These are phyloP conservation scores for Mallotus repandus DNA, from an alignment of 441 rosid genomes.

Conservation along the genomic window DNA sequence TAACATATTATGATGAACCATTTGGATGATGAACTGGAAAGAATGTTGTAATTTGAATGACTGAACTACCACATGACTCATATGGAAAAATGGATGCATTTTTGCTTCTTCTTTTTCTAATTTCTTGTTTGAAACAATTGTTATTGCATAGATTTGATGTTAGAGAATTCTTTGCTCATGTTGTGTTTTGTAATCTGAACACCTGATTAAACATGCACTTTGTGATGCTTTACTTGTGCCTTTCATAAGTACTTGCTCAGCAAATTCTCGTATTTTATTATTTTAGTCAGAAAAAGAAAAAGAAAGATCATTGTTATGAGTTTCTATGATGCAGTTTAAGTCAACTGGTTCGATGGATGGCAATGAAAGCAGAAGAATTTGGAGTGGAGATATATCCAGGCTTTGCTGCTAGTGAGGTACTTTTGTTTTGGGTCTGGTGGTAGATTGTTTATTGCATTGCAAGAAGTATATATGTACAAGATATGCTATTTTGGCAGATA, in stretches of 20 bases:
- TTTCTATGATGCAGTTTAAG: conserved; percentile 59
- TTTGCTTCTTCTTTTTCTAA: background rate
- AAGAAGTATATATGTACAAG: conserved; percentile 22
- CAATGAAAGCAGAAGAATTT: conserved; percentile 87
- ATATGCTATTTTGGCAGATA: conserved; percentile 46
- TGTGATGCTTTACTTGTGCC: background rate
- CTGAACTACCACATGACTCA: background rate
- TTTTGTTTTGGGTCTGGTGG: conserved; percentile 15
- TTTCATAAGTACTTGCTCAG: too few species aligned
- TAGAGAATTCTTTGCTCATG: background rate
- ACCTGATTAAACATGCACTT: background rate
- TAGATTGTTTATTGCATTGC: conserved; percentile 5
- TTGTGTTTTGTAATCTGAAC: background rate
- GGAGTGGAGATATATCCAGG: conserved; percentile 99
- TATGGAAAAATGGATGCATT: background rate
- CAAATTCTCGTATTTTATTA: too few species aligned
- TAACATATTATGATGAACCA: background rate
- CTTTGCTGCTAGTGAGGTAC: conserved; percentile 92
- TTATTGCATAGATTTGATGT: background rate
- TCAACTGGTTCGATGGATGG: conserved; percentile 88
- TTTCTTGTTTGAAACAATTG: background rate
- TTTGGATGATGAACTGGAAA: background rate
- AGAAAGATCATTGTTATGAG: conserved; percentile 16
- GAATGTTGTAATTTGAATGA: background rate
- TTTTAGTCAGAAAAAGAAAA: too few species aligned